These are phyloP conservation scores for Heterobasidion annosum DNA, from an alignment of 1,284 basidiomycete genomes.

Conservation along the genomic window DNA sequence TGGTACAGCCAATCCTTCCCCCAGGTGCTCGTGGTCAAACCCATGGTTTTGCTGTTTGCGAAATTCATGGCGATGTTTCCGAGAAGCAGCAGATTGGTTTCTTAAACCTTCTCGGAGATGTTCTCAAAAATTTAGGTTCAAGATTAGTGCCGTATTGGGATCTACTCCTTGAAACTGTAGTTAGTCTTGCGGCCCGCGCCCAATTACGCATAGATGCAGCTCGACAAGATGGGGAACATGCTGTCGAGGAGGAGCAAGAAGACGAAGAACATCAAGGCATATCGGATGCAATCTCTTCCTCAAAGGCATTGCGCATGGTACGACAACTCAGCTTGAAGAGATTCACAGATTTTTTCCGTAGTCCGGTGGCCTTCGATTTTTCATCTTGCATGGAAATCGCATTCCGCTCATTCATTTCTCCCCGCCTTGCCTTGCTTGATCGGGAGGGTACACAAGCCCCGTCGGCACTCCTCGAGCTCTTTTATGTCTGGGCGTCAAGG, in stretches of 20 bases:
- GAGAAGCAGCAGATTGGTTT: slow-evolving; percentile 80
- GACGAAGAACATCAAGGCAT: slow-evolving; percentile 23
- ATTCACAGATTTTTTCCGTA: slow-evolving; percentile 82
- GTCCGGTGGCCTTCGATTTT: slow-evolving; percentile 69
- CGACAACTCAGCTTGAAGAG: slow-evolving; percentile 84
- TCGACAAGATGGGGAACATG: slow-evolving; percentile 20
- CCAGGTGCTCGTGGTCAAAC: background rate
- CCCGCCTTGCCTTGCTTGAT: slow-evolving; percentile 70
- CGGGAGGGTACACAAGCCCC: slow-evolving; percentile 90
- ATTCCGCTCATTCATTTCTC: slow-evolving; percentile 73
- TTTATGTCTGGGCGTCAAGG: slow-evolving; percentile 70
- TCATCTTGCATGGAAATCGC: slow-evolving; percentile 57
- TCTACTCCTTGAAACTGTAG: slow-evolving; percentile 54
- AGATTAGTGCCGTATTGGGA: slow-evolving; percentile 67
- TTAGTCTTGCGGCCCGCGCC: slow-evolving; percentile 58
- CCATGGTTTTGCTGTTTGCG: slow-evolving; percentile 13
- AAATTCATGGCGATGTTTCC: slow-evolving; percentile 27
- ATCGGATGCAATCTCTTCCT: slow-evolving; percentile 16
- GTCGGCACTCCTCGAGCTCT: slow-evolving; percentile 83
- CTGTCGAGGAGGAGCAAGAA: slow-evolving; percentile 19
- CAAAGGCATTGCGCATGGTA: slow-evolving; percentile 49
- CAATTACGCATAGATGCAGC: slow-evolving; percentile 31
- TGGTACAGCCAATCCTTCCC: slow-evolving; percentile 70
- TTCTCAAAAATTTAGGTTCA: slow-evolving; percentile 74
- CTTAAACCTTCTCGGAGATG: slow-evolving; percentile 76